Evolutionary conservation across 1,284 basidiomycete species (phyloP), one percentile per base, ranked within the genome.

Genomic region (Spongiforma sp.): DNA sequence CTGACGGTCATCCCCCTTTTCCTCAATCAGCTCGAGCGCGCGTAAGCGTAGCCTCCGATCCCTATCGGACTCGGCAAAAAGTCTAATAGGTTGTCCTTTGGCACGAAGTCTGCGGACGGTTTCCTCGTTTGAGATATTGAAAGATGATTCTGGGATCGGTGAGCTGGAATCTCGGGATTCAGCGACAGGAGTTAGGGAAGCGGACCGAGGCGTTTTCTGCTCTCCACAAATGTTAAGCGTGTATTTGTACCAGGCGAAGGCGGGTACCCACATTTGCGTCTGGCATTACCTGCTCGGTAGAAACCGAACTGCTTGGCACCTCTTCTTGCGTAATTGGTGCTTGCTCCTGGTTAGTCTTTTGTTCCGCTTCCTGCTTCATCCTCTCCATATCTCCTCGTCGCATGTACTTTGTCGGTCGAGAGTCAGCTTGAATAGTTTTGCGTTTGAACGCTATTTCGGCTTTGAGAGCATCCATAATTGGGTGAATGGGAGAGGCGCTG

Each of bases 51-150:
- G 80, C 46, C 96, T 83, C 12, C 97, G 85, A 57, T 99, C 98
- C 78, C 95, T 94, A 81, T 99, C 97, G 0, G 91, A 89, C 77
- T 99, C 98, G 50, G 91, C 98, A 74, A 99, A 99, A 4, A 99
- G 82, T 12, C 95, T 88, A 66, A 99, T 94, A 4, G 98, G 98
- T 75, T 99, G 95, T 32, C 94, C 94, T 75, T 97, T 97, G 32
- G 87, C 83, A 41, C 98, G 90, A 32, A 99, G 85, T 17, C 98
- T 88, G 10, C 93, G 89, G 60, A 96, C 83, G 32, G 93, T 95
- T 74, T 99, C 98, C 65, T 96, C 93, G 63, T 95, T 94, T 3
- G 96, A 95, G 59, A 99, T 93, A 76, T 95, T 96, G 83, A 96
- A 98, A 2, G 83, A 79, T 4, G 83, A 82, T 67, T 89, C 85